phyloP scores from a whole-genome alignment of 805 yeast genomes.

The Zygoascus biomembranicola region DNA sequence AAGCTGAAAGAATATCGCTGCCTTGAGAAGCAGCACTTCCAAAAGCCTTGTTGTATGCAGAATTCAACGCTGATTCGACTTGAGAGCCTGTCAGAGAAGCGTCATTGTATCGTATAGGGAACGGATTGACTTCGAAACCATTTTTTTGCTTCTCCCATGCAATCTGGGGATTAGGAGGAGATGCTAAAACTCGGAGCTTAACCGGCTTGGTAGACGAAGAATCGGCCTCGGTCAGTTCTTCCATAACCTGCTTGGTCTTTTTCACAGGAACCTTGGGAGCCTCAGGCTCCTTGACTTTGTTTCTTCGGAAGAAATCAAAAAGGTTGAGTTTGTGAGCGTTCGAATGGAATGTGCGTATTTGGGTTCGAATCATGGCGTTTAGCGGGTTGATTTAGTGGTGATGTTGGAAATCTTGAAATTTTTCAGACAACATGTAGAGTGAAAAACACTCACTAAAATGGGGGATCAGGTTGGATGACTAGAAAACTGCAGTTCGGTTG shows the following conservation, averaged over 20 bases:
- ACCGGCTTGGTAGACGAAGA: constrained; percentile 4
- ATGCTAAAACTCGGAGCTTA: constrained; percentile 19
- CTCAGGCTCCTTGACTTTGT: constrained; percentile 4
- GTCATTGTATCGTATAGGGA: constrained; percentile 22
- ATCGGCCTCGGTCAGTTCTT: constrained; percentile 6
- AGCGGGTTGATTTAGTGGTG: neutral
- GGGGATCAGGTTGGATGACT: no score
- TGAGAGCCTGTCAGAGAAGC: constrained; percentile 14
- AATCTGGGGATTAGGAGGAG: constrained; percentile 10
- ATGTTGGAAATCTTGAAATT: neutral
- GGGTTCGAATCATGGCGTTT: neutral
- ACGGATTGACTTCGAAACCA: constrained; percentile 20
- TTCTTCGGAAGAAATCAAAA: constrained; percentile 16
- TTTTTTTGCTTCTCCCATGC: constrained; percentile 12
- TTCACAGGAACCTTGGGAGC: constrained; percentile 5
- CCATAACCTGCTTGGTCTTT: constrained; percentile 18
- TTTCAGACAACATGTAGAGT: neutral
- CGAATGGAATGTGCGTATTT: neutral
- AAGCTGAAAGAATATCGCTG: constrained; percentile 2
- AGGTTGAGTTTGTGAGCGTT: constrained; percentile 1
- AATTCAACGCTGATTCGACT: constrained; percentile 6
- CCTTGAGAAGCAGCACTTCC: neutral
- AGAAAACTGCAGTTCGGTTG: no score
- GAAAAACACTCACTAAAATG: no score
- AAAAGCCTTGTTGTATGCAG: constrained; percentile 3